Base-by-base conservation (phyloP, 2,329 filamentous ascomycete genomes). In the Scorias spongiosa region DNA sequence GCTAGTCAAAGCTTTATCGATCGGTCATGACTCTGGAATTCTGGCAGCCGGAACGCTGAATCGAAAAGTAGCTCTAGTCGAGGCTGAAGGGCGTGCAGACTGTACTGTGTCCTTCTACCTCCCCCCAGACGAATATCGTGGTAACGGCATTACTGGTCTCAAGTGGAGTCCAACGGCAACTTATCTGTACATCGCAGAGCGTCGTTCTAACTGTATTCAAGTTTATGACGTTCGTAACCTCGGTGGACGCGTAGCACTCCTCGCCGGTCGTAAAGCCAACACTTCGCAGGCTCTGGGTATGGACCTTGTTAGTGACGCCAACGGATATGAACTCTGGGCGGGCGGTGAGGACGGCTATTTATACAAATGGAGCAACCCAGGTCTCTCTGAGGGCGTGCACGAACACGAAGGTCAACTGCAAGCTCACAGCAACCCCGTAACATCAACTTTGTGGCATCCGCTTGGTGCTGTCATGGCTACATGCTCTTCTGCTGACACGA, bases 161-260 rank as follows among this genome's bases (percentile, higher is more conserved):
- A 57, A 66, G 12, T 80, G 75, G 75, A 76, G 70, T 42, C 67
- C 69, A 0, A 72, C 71, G 56, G 74, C 72, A 1, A 65, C 62
- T 38, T 80, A 80, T 53, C 56, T 81, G 5, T 73, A 75, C 49
- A 66, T 77, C 14, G 70, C 67, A 0, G 76, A 80, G 54, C 65
- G 76, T 15, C 66, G 67, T 45, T 74, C 73, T 43, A 67, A 76
- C 49, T 68, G 66, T 1, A 59, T 78, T 1, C 59, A 74, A 39
- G 62, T 80, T 10, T 80, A 75, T 53, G 77, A 81, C 52, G 68
- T 78, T 20, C 66, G 77, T 12, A 67, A 69, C n/a, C 69, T 68
- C 1, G 65, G 67, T 0, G 63, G 69, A 43, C 56, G 70, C 20
- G 57, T 80, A 2, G 67, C 66, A 1, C 71, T 68, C 57, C 60